phyloP scores from a whole-genome alignment of 192 early-diverging fungal genomes.

The Phycomyces nitens region DNA sequence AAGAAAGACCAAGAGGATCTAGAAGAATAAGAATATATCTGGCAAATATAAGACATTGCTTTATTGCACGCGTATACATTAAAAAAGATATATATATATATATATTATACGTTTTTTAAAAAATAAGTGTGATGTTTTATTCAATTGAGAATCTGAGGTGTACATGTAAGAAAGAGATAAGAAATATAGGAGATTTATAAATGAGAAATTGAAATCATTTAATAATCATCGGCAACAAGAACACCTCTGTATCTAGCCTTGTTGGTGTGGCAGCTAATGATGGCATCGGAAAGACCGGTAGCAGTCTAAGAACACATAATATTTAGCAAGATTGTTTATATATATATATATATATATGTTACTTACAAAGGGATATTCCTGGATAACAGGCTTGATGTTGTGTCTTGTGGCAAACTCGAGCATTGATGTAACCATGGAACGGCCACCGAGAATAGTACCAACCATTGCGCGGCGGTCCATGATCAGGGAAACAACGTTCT shows the following conservation, averaged over 20 bases:
- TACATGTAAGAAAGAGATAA: too few species aligned
- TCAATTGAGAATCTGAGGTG: too few species aligned
- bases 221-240: conserved; percentile 37
- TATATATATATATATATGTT: too few species aligned
- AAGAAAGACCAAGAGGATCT: too few species aligned
- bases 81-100: too few species aligned
- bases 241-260: conserved; percentile 69
- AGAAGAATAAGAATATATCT: too few species aligned
- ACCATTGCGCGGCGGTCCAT: conserved; percentile 42
- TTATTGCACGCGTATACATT: too few species aligned
- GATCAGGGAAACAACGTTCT: conserved; percentile 32
- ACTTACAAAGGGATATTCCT: conserved; percentile 52
- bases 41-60: too few species aligned
- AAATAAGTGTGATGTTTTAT: too few species aligned
- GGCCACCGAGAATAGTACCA: conserved; percentile 65
- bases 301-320: conserved; percentile 9
- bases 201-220: neutral
- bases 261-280: conserved; percentile 49
- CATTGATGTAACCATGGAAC: conserved; percentile 57
- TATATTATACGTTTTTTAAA: too few species aligned
- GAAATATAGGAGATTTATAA: too few species aligned
- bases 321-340: conserved; percentile 1
- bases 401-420: conserved; percentile 66
- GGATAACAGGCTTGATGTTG: conserved; percentile 63
- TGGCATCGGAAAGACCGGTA: conserved; percentile 54